These are phyloP conservation scores for Botrytis cinerea DNA, from an alignment of 2,329 filamentous ascomycete genomes.

Conservation along the genomic window DNA sequence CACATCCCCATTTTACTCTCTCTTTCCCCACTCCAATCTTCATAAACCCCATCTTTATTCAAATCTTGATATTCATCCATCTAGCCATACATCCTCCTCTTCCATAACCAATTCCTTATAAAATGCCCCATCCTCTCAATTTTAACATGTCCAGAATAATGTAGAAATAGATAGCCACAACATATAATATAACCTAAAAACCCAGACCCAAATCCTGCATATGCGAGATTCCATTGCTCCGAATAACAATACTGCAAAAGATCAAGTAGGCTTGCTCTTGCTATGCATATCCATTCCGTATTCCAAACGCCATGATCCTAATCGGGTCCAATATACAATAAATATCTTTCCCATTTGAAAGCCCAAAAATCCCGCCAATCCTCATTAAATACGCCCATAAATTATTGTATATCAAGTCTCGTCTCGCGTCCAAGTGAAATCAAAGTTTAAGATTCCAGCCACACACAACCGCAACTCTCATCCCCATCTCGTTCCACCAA, in stretches of 20 bases:
- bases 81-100: background rate
- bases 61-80: constrained; percentile 1
- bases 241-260: background rate
- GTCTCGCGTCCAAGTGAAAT: background rate
- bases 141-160: background rate
- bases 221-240: background rate
- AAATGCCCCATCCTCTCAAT: background rate
- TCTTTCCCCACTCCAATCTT: background rate
- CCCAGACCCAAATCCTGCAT: no score
- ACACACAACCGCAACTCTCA: constrained; percentile 26
- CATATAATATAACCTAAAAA: background rate
- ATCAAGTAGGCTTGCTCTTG: constrained; percentile 12
- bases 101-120: background rate
- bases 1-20: background rate
- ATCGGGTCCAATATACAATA: constrained; percentile 2
- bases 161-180: background rate
- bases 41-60: background rate
- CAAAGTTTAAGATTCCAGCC: constrained; percentile 25
- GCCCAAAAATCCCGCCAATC: background rate
- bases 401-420: background rate
- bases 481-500: constrained; percentile 6
- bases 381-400: background rate
- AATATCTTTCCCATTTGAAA: background rate
- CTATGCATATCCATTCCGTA: constrained; percentile 14
- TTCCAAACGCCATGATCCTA: constrained; percentile 4